Evolutionary conservation across 345 rosid species (phyloP), one percentile per base, ranked within the genome.

Genomic region (Brassica nigra): DNA sequence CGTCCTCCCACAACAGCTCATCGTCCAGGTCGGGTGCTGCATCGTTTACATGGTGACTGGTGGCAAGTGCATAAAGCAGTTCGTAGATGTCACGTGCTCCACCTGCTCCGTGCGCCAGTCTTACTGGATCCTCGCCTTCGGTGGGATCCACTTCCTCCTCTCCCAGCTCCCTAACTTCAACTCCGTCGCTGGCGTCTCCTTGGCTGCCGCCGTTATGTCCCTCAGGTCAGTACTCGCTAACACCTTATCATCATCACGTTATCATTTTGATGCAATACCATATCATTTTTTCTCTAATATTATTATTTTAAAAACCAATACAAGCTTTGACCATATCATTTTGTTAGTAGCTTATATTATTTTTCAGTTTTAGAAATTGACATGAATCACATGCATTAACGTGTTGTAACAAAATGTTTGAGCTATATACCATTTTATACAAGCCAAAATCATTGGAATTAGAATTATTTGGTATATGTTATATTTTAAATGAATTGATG

Each of bases 41-140:
- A 86, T 95, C 12, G 98, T 92, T n/a, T 95, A 92, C 88, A 95
- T 95, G 97, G 98, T 95, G 18, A 95, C 99, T 0, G 99, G 99
- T 14, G 99, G 98, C 49, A 90, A 95, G 79, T 90, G 98, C 76
- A 64, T 95, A 5, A 91, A 91, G 84, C 87, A 92, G 86, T 92
- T 95, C 86, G 59, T 88, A 85, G 96, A 92, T 61, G 87, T 91
- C 83, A 80, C 91, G 5, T 95, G 99, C 67, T 14, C 82, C 70
- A 59, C 82, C 76, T 91, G 98, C 86, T 87, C 83, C 1, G 80
- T 81, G 12, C 84, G 84, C 76, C 95, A 88, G 84, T 87, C 98
- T 3, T 95, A 91, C 72, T 95, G 98, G 98, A 95, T 95, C 70
- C 72, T 92, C 34, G 92, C 89, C 73, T 93, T 95, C 62, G 98